Base-by-base conservation (phyloP, 169 alveolate genomes). In the Eimeria praecox region DNA sequence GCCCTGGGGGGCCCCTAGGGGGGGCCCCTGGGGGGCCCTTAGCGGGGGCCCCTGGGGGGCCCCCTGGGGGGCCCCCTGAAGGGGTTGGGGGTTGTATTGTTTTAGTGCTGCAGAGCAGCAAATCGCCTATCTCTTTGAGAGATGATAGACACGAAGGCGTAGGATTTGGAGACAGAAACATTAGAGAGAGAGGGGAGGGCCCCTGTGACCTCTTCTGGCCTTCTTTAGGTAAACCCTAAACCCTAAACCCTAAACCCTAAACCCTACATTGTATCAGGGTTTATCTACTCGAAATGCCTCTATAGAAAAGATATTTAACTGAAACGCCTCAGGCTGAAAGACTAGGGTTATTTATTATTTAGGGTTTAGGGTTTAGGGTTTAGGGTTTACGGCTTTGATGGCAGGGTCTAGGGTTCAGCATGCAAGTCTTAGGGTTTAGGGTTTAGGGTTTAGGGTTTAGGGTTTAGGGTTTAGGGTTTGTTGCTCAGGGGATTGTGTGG, bases 401-500 rank as follows among this genome's bases (percentile, higher is more conserved):
- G n/a, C n/a, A n/a, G 27, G 44, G 66, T 20, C 20, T 56, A 56
- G 27, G n/a, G 66, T 56, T 56, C 20, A 56, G 27, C 5, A 16
- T 56, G 4, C 20, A 8, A 18, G 66, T 18, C 20, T 5, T 49
- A 8, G 56, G 56, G 56, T 5, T 56, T 56, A 5, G 24, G 66
- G 66, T 3, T 27, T 56, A 56, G 66, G 27, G 66, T 56, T 56
- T 56, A 69, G 52, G 90, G 71, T 46, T 80, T 33, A 80, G 69
- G 90, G 71, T 80, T 80, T 49, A 49, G 64, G 90, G 90, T 80
- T 75, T 75, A 33, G 90, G 90, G 44, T 42, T 42, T 38, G 87
- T 56, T 77, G 87, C 40, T 69, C 90, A 80, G 90, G 90, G n/a
- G 90, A 80, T 22, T 80, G 90, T 44, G 71, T 80, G 90, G 90